These are phyloP conservation scores for Heimioporus sp. DNA, from an alignment of 768 basidiomycete species.

Conservation along the genomic window DNA sequence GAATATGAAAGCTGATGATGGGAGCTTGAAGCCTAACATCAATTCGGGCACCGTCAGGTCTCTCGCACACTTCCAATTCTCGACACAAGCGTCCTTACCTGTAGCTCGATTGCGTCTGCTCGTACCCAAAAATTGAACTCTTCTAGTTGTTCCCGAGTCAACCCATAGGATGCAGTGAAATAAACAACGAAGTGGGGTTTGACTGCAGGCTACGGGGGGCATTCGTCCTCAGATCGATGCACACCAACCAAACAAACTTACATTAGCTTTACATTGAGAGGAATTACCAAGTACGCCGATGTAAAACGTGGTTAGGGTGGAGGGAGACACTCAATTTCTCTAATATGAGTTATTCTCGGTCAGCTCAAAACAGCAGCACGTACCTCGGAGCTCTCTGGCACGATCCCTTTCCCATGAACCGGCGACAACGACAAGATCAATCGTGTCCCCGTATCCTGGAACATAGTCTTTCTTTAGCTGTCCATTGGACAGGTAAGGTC, in stretches of 20 bases:
- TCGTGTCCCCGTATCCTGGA: conserved; percentile 73
- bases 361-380: conserved; percentile 5
- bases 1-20: conserved; percentile 48
- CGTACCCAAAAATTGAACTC: conserved; percentile 64
- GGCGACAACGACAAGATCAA: conserved; percentile 77
- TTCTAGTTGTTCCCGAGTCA: conserved; percentile 65
- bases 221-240: background rate
- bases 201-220: conserved; percentile 33
- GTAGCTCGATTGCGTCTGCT: conserved; percentile 25
- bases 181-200: conserved; percentile 69
- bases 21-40: conserved; percentile 3
- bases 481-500: background rate
- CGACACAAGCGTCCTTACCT: conserved; percentile 9
- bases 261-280: conserved; percentile 38
- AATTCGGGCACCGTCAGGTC: background rate
- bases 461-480: conserved; percentile 87
- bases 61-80: background rate
- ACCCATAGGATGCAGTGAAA: conserved; percentile 77
- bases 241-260: conserved; percentile 23
- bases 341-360: background rate
- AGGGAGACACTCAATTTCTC: conserved; percentile 55
- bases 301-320: conserved; percentile 77
- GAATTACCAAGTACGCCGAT: conserved; percentile 63
- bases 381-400: conserved; percentile 74
- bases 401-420: conserved; percentile 80